Conservation (phyloP, 2,329 filamentous ascomycete genomes). For the Orbilia quercus region DNA sequence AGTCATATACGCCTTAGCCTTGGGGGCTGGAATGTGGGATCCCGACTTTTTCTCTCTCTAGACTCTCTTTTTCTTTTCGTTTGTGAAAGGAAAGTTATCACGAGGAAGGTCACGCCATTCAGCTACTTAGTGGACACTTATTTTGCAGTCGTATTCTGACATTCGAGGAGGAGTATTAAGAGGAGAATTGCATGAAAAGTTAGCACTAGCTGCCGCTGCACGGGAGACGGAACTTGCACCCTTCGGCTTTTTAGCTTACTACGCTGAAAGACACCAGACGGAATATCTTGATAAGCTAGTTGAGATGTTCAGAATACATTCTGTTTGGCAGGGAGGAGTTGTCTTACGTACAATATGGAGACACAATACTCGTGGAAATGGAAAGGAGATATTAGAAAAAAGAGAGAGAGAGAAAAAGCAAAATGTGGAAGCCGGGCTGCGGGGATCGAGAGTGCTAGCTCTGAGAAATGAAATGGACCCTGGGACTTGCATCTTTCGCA, state of each 20-base stretch:
- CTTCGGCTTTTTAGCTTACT: background rate
- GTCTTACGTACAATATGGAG: conserved; percentile 14
- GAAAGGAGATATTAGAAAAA: too few species aligned
- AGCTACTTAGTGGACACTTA: background rate
- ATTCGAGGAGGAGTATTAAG: background rate
- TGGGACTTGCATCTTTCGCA: conserved; percentile 50
- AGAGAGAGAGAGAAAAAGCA: background rate
- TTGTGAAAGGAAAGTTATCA: conserved; percentile 5
- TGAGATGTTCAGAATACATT: background rate
- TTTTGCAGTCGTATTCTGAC: background rate
- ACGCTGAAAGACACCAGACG: background rate
- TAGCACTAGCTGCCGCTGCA: conserved; percentile 45
- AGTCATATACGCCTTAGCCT: background rate
- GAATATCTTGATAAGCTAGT: conserved; percentile 7
- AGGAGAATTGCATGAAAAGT: conserved; percentile 24
- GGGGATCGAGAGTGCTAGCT: conserved; percentile 6
- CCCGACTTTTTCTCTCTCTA: too few species aligned
- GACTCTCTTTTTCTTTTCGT: too few species aligned
- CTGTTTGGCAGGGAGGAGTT: background rate
- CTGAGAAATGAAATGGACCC: conserved; percentile 26
- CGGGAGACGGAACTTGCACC: conserved; percentile 41
- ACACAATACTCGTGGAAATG: background rate
- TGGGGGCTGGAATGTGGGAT: conserved; percentile 21
- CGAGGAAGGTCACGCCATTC: conserved; percentile 38
- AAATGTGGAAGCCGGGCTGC: background rate